phyloP scores from a whole-genome alignment of 169 alveolate species.

The Plasmodium vivax region DNA sequence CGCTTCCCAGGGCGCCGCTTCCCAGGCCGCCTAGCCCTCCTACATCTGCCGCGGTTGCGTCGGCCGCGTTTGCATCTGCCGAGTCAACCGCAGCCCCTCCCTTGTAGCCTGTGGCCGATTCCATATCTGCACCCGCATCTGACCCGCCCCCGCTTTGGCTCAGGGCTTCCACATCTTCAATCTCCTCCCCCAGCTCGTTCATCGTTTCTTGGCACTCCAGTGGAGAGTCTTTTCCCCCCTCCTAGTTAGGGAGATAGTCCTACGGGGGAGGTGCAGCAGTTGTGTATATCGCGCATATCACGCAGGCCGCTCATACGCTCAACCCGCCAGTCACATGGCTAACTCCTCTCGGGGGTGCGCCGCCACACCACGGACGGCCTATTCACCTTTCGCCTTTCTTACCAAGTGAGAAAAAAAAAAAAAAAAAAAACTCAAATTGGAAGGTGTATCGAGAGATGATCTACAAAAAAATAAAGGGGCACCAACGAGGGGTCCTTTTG shows the following conservation, averaged over 20 bases:
- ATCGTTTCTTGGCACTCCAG: constrained; percentile 10
- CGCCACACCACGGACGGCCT: background rate
- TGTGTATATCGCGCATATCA: too few relatives aligned
- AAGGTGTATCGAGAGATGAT: background rate
- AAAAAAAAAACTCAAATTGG: background rate
- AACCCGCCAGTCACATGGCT: background rate
- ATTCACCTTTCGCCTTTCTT: background rate
- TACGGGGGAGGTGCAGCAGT: background rate
- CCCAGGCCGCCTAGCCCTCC: background rate
- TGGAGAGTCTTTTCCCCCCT: background rate
- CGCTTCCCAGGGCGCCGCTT: background rate
- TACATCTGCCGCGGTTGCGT: background rate
- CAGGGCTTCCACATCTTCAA: constrained; percentile 12
- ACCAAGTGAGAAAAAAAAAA: background rate
- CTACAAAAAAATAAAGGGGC: background rate
- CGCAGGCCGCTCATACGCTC: background rate
- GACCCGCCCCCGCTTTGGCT: background rate
- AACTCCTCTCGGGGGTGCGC: background rate
- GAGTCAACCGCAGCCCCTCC: background rate
- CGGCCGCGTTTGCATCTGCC: background rate
- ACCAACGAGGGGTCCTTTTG: background rate
- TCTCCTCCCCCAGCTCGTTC: constrained; percentile 6
- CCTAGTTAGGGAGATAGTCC: background rate
- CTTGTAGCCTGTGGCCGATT: background rate
- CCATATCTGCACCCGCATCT: background rate